Evolutionary conservation across 2,329 filamentous ascomycete genomes (phyloP).

Genomic region (Arthroderma sp.): DNA sequence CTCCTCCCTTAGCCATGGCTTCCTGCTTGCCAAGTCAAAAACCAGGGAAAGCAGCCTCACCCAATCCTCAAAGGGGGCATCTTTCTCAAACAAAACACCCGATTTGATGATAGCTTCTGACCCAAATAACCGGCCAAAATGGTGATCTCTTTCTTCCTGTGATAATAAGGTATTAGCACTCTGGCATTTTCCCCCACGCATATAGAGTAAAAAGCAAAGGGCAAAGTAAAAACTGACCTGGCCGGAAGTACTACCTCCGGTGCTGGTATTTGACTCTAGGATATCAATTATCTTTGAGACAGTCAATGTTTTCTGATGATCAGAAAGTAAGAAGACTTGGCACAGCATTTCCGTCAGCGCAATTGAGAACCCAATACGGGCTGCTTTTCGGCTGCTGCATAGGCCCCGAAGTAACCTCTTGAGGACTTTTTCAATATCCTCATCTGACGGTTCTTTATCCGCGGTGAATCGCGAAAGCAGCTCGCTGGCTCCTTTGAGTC

Average conservation of each 20-base stretch:
- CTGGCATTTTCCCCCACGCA: conserved; percentile 32
- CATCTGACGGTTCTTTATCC: conserved; percentile 26
- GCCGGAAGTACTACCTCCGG: conserved; percentile 39
- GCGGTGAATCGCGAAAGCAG: conserved; percentile 33
- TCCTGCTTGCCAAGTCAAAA: conserved; percentile 61
- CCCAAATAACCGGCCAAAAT: conserved; percentile 76
- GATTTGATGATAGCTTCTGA: conserved; percentile 76
- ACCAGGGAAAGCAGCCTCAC: conserved; percentile 57
- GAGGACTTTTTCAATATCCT: conserved; percentile 29
- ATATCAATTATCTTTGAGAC: conserved; percentile 36
- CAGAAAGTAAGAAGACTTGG: conserved; percentile 45
- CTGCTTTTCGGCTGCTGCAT: conserved; percentile 78
- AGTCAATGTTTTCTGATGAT: conserved; percentile 19
- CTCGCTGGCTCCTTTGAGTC: conserved; percentile 32
- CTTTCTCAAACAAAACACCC: conserved; percentile 50
- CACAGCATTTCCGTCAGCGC: conserved; percentile 70
- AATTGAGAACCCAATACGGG: conserved; percentile 76
- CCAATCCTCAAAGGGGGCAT: conserved; percentile 38
- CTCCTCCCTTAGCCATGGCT: conserved; percentile 79
- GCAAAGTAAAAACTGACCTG: conserved; percentile 27
- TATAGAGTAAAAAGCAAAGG: conserved; percentile 13
- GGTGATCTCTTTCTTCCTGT: conserved; percentile 74
- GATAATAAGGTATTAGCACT: conserved; percentile 36
- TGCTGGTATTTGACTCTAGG: conserved; percentile 39
- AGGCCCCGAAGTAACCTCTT: conserved; percentile 71